Evolutionary conservation across 2,329 filamentous ascomycete genomes (phyloP).

Genomic region (Ustulina deusta): DNA sequence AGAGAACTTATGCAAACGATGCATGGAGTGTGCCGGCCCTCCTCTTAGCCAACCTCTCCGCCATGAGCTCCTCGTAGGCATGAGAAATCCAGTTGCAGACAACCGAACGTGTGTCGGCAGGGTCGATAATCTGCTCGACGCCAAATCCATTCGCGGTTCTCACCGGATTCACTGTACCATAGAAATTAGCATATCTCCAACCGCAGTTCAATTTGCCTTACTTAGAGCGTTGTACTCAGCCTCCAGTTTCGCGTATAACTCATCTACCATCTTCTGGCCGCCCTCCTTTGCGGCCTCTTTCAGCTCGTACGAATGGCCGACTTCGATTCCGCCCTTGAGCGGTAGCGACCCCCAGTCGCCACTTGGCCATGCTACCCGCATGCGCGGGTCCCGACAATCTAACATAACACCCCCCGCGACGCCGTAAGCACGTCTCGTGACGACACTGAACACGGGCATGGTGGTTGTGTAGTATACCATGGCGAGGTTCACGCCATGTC

Average conservation of each 20-base stretch:
- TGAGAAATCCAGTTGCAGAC: conserved; percentile 36
- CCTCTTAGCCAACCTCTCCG: conserved; percentile 33
- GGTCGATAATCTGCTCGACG: conserved; percentile 38
- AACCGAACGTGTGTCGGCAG: conserved; percentile 29
- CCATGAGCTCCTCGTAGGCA: conserved; percentile 35
- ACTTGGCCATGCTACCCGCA: conserved; percentile 39
- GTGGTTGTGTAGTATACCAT: conserved; percentile 39
- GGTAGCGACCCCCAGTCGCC: conserved; percentile 39
- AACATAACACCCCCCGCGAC: conserved; percentile 37
- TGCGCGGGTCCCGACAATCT: conserved; percentile 38
- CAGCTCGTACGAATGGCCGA: conserved; percentile 33
- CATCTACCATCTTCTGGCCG: conserved; percentile 27
- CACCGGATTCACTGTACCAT: conserved; percentile 32
- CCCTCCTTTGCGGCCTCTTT: conserved; percentile 35
- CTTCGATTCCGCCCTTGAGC: conserved; percentile 38
- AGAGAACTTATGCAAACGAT: conserved; percentile 29
- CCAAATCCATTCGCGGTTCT: conserved; percentile 38
- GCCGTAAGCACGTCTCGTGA: conserved; percentile 35
- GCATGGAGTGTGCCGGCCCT: conserved; percentile 34
- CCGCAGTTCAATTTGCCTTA: conserved; percentile 4
- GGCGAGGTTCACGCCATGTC: conserved; percentile 36
- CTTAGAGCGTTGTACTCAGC: conserved; percentile 32
- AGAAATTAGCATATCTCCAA: conserved; percentile 11
- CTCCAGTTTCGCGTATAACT: conserved; percentile 35
- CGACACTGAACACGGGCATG: conserved; percentile 36